Conservation (phyloP, 2,329 filamentous ascomycete species). For the Erysiphe neolycopersici region DNA sequence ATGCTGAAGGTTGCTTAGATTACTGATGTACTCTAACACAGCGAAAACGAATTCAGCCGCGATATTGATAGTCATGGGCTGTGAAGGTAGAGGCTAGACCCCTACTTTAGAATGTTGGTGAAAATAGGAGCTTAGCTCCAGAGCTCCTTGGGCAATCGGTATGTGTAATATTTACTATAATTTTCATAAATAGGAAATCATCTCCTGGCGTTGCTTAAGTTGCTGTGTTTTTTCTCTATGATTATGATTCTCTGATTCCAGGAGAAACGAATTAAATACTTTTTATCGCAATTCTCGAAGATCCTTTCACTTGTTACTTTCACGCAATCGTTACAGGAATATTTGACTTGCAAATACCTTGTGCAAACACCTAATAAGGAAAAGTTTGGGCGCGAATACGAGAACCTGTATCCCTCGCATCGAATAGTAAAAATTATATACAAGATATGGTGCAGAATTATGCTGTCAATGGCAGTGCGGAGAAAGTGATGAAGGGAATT, state of each 20-base stretch:
- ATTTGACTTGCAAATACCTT: neutral
- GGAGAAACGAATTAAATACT: neutral
- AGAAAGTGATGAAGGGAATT: neutral
- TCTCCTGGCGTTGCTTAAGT: too few relatives aligned
- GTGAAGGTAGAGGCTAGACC: neutral
- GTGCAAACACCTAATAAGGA: neutral
- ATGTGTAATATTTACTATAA: neutral
- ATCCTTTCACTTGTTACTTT: neutral
- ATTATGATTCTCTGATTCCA: neutral
- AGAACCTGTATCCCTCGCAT: neutral
- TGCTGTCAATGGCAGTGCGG: neutral
- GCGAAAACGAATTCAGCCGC: neutral
- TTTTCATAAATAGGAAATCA: too few relatives aligned
- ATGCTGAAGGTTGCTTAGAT: constrained; percentile 14
- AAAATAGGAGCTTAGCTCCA: neutral
- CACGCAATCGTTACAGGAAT: neutral
- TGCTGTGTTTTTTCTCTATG: neutral
- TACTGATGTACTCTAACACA: neutral
- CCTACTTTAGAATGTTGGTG: neutral
- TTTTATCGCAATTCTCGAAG: too few relatives aligned
- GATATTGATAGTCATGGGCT: neutral
- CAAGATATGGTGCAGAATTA: neutral
- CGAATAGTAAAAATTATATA: neutral
- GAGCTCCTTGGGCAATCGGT: neutral
- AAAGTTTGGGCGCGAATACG: neutral